These are phyloP conservation scores for Fusarium graminum DNA, from an alignment of 2,329 filamentous ascomycete genomes.

Conservation along the genomic window DNA sequence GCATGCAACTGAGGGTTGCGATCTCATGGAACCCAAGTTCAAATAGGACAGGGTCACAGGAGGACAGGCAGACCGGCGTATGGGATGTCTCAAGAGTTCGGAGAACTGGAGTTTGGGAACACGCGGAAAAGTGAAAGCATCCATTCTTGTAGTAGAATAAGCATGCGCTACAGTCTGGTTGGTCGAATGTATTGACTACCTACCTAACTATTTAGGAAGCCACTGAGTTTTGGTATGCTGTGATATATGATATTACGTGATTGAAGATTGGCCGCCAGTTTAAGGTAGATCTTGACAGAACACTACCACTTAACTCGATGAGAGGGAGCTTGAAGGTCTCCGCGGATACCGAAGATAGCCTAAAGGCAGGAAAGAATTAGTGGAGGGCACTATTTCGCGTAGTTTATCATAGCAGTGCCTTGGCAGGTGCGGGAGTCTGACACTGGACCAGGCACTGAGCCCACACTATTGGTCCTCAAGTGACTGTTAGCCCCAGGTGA, in stretches of 20 bases:
- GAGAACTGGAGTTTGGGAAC: conserved; percentile 45
- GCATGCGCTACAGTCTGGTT: conserved; percentile 32
- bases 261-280: conserved; percentile 5
- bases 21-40: conserved; percentile 18
- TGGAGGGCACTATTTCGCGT: background rate
- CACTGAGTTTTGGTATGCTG: background rate
- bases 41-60: conserved; percentile 11
- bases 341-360: conserved; percentile 11
- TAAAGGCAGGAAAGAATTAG: conserved; percentile 4
- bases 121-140: conserved; percentile 45
- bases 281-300: conserved; percentile 19
- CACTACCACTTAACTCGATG: background rate
- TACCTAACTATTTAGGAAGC: conserved; percentile 12
- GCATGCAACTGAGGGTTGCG: conserved; percentile 24
- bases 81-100: conserved; percentile 24
- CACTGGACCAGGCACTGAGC: conserved; percentile 1
- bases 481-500: conserved; percentile 8
- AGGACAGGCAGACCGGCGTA: conserved; percentile 44
- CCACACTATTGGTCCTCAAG: conserved; percentile 13
- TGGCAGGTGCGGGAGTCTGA: conserved; percentile 9
- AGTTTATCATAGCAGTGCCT: conserved; percentile 6
- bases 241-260: background rate
- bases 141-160: conserved; percentile 47
- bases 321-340: background rate
- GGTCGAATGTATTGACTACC: conserved; percentile 14